These are phyloP conservation scores for Pythium rhizo-oryzae DNA, from an alignment of 352 stramenopile genomes.

Conservation along the genomic window DNA sequence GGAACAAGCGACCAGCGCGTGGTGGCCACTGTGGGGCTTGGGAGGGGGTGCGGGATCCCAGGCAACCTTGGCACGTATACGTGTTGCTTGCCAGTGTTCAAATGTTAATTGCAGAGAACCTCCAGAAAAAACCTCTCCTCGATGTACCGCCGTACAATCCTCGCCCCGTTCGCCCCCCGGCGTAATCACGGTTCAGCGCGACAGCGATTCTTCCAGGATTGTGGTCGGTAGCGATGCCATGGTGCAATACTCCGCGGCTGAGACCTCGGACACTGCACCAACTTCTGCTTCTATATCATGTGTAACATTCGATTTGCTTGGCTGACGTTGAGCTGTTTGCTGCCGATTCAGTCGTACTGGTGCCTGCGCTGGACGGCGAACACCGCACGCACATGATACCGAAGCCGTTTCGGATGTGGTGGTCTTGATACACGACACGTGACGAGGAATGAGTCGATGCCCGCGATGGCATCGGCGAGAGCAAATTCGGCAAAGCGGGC, in stretches of 20 bases:
- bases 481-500: slow-evolving; percentile 58
- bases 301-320: neutral
- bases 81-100: neutral
- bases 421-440: neutral
- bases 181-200: neutral
- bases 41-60: neutral
- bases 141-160: neutral
- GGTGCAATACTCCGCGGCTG: neutral
- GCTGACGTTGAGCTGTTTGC: neutral
- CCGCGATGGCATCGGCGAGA: slow-evolving; percentile 47
- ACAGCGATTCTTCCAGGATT: neutral
- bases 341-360: neutral
- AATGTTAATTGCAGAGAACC: neutral
- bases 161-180: neutral
- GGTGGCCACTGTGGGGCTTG: neutral
- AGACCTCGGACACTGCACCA: neutral
- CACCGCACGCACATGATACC: slow-evolving; percentile 15
- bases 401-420: neutral
- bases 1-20: neutral
- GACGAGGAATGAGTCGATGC: slow-evolving; percentile 32
- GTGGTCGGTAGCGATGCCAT: slow-evolving; percentile 4
- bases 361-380: slow-evolving; percentile 12
- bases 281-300: too few species aligned
- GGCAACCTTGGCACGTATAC: neutral
- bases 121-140: neutral